Base-by-base conservation (phyloP, 1,284 basidiomycete genomes). In the Sphagnurus paluster region DNA sequence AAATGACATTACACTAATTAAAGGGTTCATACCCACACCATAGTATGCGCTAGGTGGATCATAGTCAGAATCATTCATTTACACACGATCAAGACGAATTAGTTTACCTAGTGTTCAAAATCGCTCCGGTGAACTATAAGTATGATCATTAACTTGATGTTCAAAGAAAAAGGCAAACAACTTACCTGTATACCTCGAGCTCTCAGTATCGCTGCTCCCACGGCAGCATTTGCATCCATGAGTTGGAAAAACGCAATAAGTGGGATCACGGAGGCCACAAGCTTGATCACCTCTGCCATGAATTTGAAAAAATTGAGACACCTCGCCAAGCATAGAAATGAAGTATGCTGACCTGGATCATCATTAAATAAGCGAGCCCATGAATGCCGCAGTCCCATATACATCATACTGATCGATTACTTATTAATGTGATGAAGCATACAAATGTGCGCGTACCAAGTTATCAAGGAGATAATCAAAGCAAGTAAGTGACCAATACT, bases 351-450 rank as follows among this genome's bases (percentile, higher is more conserved):
- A 79, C 85, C 75, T 6, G 80, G 76, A 65, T 96, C 93, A 44
- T 83, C 71, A 58, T 93, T 95, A 75, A 96, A 97, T 23, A 95
- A 64, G 57, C 84, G 82, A 2, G 79, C 91, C 87, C 90, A 93
- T 3, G 72, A 71, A 29, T 80, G 63, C 4, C 89, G 75, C 72
- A 90, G 90, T 7, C 77, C 62, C 53, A 93, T 58, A 62, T 90
- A 87, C 59, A 90, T 68, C 0, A 75, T 60, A 51, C 87, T 91
- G 21, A 5, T 9, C 23, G 17, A 21, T 5, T 13, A n/a, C 7
- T 25, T 14, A 19, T 19, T n/a, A n/a, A n/a, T n/a, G 16, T 19
- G n/a, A 34, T 34, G 11, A n/a, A n/a, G n/a, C n/a, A n/a, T n/a
- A n/a, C n/a, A n/a, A n/a, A n/a, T n/a, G n/a, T n/a, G n/a, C n/a